A percentile compares a stretch with the other conserved stretches of the same genome.
Conservation (phyloP, 164 flowering plant genomes). For the Vitis amurensis region DNA sequence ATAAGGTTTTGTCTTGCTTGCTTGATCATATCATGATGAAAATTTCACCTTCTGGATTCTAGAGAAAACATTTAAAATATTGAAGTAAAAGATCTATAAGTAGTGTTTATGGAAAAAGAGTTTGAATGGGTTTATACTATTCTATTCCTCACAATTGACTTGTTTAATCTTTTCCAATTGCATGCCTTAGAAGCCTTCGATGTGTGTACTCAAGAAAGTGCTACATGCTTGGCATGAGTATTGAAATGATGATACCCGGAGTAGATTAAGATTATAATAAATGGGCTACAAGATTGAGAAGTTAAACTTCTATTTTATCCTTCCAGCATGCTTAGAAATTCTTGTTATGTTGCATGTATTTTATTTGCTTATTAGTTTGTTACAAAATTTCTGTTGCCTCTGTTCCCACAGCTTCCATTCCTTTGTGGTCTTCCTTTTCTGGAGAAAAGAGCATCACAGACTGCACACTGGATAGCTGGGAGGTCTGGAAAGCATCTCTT, state of each 20-base stretch:
- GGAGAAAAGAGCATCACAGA: slow-evolving; percentile 72
- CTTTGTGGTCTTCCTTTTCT: slow-evolving; percentile 82
- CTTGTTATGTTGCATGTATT: background rate
- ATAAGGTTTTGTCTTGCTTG: background rate
- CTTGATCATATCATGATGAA: background rate
- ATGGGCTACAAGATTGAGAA: background rate
- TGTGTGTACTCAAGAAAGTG: slow-evolving; percentile 2
- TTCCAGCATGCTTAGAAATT: background rate
- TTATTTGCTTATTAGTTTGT: background rate
- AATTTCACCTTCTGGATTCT: background rate
- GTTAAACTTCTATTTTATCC: background rate
- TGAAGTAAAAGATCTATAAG: background rate
- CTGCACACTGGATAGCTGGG: slow-evolving; percentile 81
- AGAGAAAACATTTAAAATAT: background rate
- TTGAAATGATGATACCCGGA: background rate
- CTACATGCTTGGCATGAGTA: background rate
- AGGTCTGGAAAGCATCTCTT: slow-evolving; percentile 92
- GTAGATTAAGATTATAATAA: background rate
- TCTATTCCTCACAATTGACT: background rate
- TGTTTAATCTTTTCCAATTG: background rate
- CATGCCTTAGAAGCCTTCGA: background rate
- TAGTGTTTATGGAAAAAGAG: background rate
- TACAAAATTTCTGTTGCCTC: background rate
- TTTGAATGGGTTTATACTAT: background rate
- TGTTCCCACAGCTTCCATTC: slow-evolving; percentile 63